Base-by-base conservation (phyloP, 169 alveolate genomes). In the Plasmodium gallinaceum region DNA sequence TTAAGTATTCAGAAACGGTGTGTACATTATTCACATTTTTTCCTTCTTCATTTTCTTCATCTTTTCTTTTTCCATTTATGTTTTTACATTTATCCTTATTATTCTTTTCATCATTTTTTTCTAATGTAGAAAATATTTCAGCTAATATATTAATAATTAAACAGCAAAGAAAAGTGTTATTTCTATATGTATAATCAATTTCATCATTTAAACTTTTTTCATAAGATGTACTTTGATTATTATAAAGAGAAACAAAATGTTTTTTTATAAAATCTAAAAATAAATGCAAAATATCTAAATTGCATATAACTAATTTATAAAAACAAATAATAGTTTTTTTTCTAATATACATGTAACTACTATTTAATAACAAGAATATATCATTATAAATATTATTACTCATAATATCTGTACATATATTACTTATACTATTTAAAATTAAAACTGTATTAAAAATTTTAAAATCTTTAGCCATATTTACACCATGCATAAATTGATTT, bases 391-490 rank as follows among this genome's bases (percentile, higher is more conserved):
- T 42, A 43, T 78, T 78, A 52, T 26, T 48, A 3, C 89, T 78
- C 89, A 78, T 78, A 43, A 78, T 78, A 32, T 52, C 26, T 3
- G 89, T 78, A 62, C 89, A 78, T 24, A 78, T 24, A 37, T 78
- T 78, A 16, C 89, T 78, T n/a, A 78, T 45, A 26, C 70, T 78
- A 43, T 78, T 78, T 5, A 78, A 24, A 46, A 78, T 69, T 43
- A 78, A 70, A 39, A 58, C 65, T 3, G 89, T 65, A 51, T 78
- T 78, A 58, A 46, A 64, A 18, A 78, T 37, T 39, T 62, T 78
- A 7, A 32, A 9, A n/a, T 65, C 75, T 18, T 78, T 78, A 8
- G 8, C 7, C 0, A 37, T 42, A 43, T 58, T 48, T 20, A 24
- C 14, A 3, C 57, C 57, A 12, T 57, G 74, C 10, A 42, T n/a